Evolutionary conservation across 345 rosid species (phyloP).

Genomic region (Isatis tinctoria): DNA sequence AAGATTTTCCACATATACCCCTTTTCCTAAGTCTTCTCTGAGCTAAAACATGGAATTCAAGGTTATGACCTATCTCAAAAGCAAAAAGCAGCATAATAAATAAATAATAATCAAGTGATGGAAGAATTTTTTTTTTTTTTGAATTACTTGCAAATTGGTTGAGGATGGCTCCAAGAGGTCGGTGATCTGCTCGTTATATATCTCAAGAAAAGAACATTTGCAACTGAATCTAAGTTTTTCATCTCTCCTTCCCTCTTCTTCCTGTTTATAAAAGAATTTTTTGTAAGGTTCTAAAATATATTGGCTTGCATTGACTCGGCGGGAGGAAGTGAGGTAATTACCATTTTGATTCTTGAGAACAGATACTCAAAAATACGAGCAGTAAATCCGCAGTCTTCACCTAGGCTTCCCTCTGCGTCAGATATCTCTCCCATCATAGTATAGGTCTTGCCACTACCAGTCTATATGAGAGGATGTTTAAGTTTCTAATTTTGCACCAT

Average conservation of each 20-base stretch:
- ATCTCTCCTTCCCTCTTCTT: conserved; percentile 72
- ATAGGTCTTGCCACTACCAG: conserved; percentile 97
- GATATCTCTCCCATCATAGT: conserved; percentile 92
- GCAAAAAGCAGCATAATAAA: neutral
- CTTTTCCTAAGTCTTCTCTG: conserved; percentile 86
- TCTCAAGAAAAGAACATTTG: conserved; percentile 90
- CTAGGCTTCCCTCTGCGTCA: conserved; percentile 45
- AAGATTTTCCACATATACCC: conserved; percentile 88
- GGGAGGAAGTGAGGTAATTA: conserved; percentile 16
- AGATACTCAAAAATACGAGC: conserved; percentile 80
- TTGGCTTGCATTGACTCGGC: neutral
- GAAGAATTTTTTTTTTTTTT: neutral
- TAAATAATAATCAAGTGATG: conserved; percentile 6
- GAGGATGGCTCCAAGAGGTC: conserved; percentile 90
- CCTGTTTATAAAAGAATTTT: conserved; percentile 38
- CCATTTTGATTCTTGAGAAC: conserved; percentile 73
- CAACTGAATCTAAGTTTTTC: conserved; percentile 76
- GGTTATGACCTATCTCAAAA: conserved; percentile 27
- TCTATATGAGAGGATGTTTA: conserved; percentile 45
- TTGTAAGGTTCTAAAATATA: neutral
- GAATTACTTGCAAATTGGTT: conserved; percentile 74
- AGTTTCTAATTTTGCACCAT: conserved; percentile 8
- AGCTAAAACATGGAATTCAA: conserved; percentile 52
- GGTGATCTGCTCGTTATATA: conserved; percentile 91
- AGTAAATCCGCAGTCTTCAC: conserved; percentile 78